A percentile compares a stretch with the other conserved stretches of the same genome.
phyloP scores from a whole-genome alignment of 192 early-diverging fungal genomes.

The Linnemannia hyalina region DNA sequence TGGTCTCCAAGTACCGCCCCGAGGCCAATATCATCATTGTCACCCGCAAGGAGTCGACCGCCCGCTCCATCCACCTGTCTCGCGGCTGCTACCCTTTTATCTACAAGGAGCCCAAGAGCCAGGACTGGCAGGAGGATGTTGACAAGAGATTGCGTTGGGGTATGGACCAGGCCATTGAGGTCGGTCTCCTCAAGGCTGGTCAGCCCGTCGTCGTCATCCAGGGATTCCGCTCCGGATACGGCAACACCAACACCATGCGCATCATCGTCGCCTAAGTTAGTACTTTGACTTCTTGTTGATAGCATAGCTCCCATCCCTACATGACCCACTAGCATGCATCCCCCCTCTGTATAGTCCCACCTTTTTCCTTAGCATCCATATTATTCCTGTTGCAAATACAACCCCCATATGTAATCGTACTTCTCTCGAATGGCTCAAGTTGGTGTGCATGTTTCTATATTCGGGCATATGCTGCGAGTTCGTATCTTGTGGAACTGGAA shows the following conservation, averaged over 20 bases:
- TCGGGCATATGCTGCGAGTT: neutral
- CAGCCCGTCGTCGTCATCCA: conserved; percentile 82
- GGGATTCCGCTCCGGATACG: conserved; percentile 83
- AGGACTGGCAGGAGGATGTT: conserved; percentile 87
- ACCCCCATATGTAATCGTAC: neutral
- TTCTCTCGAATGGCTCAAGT: neutral
- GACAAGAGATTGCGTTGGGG: conserved; percentile 83
- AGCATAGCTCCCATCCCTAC: neutral
- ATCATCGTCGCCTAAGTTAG: conserved; percentile 67
- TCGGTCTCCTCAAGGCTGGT: conserved; percentile 65
- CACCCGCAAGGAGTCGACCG: conserved; percentile 82
- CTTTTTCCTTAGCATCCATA: conserved; percentile 37
- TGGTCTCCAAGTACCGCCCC: conserved; percentile 96
- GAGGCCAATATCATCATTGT: conserved; percentile 92
- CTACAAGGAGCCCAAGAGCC: conserved; percentile 69
- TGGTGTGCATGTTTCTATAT: neutral
- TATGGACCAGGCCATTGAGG: conserved; percentile 79
- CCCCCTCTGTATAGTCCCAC: conserved; percentile 18
- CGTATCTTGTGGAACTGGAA: conserved; percentile 2
- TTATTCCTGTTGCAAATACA: conserved; percentile 15
- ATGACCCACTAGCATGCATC: neutral
- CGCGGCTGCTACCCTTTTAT: conserved; percentile 87
- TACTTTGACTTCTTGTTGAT: neutral
- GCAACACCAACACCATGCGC: conserved; percentile 89
- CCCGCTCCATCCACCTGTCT: conserved; percentile 82